Percentiles rank a stretch among this genome's conserved stretches.
These are phyloP conservation scores for Gloeostereum incarnatum DNA, from an alignment of 768 basidiomycete genomes.

Conservation along the genomic window DNA sequence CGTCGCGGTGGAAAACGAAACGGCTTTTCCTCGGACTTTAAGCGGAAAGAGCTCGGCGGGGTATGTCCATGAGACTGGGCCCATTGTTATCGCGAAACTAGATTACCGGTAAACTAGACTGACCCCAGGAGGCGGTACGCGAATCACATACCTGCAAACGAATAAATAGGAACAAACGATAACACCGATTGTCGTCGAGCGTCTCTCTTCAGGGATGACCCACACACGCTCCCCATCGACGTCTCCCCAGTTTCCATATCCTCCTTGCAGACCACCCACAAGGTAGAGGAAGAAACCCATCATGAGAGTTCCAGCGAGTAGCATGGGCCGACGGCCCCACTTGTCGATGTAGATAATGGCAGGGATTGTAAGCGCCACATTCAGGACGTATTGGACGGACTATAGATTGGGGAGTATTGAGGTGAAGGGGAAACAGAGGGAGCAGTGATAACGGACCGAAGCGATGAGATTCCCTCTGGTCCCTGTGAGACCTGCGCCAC, in stretches of 20 bases:
- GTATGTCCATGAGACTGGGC: conserved; percentile 71
- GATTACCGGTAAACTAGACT: background rate
- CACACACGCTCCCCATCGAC: conserved; percentile 21
- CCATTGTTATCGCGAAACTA: conserved; percentile 64
- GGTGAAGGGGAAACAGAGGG: background rate
- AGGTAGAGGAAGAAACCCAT: conserved; percentile 77
- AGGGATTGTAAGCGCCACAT: conserved; percentile 35
- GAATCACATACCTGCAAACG: conserved; percentile 38
- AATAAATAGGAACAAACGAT: conserved; percentile 74
- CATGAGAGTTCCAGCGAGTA: conserved; percentile 50
- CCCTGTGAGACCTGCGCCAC: conserved; percentile 70
- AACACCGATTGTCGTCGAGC: conserved; percentile 52
- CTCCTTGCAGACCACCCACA: conserved; percentile 66
- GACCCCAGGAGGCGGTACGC: background rate
- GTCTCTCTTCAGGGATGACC: conserved; percentile 52
- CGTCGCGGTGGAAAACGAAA: conserved; percentile 39
- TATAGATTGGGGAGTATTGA: conserved; percentile 13
- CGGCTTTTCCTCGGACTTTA: conserved; percentile 56
- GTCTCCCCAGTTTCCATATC: conserved; percentile 54
- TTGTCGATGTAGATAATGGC: conserved; percentile 60
- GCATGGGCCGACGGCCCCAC: conserved; percentile 75
- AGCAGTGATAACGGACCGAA: conserved; percentile 20
- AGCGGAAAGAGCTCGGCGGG: conserved; percentile 53
- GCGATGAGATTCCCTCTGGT: conserved; percentile 69
- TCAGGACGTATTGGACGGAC: conserved; percentile 58